These are phyloP conservation scores for Rhodotorula paludigena DNA, from an alignment of 768 basidiomycete genomes.

Conservation along the genomic window DNA sequence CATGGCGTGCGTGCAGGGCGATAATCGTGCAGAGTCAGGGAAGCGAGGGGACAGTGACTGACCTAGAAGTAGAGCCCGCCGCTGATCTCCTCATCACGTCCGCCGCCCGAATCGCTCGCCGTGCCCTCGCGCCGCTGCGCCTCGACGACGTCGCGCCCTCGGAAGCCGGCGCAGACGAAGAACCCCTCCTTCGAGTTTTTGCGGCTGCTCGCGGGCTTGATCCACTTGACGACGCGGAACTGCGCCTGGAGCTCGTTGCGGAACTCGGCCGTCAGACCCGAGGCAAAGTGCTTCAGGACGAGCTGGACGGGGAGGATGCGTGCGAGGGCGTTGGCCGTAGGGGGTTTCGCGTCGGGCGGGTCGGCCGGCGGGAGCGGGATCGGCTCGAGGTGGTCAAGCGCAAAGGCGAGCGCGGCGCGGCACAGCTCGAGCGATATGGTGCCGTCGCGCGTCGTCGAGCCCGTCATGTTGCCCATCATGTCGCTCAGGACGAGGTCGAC, in stretches of 20 bases:
- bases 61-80: conserved; percentile 2
- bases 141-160: neutral
- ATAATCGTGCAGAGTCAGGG: neutral
- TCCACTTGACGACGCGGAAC: conserved; percentile 63
- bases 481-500: conserved; percentile 82
- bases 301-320: conserved; percentile 13
- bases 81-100: too few relatives aligned
- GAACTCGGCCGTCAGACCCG: conserved; percentile 10
- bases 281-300: conserved; percentile 25
- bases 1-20: neutral
- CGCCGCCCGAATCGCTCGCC: too few relatives aligned
- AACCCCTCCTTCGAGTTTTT: conserved; percentile 75
- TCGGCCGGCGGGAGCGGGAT: conserved; percentile 50
- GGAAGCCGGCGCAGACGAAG: conserved; percentile 72
- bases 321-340: neutral
- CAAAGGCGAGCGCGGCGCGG: conserved; percentile 66
- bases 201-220: conserved; percentile 80
- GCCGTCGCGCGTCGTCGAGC: conserved; percentile 63
- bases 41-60: neutral
- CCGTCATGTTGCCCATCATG: conserved; percentile 80
- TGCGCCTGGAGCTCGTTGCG: conserved; percentile 43
- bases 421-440: conserved; percentile 68
- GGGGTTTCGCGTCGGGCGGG: neutral
- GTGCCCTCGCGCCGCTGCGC: neutral
- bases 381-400: conserved; percentile 53